Percentiles rank a stretch among this genome's conserved stretches.
Conservation (phyloP, 495 filamentous ascomycete genomes). For the Hypoxylon crocopeplum region DNA sequence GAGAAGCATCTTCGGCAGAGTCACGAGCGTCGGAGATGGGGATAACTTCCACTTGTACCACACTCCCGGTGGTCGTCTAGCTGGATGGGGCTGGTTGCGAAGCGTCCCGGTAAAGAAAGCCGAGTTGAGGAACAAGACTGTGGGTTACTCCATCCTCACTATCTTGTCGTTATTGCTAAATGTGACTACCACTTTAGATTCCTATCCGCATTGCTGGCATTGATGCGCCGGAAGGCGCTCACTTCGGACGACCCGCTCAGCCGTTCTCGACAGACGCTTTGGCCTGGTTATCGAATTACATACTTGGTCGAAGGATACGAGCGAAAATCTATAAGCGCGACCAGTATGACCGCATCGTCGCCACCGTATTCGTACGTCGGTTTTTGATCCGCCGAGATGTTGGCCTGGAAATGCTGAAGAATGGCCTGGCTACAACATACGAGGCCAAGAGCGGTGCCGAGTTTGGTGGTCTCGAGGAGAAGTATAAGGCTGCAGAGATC, state of each 20-base stretch:
- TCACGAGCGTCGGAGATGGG: slow-evolving; percentile 94
- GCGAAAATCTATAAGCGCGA: slow-evolving; percentile 82
- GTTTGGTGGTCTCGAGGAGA: slow-evolving; percentile 73
- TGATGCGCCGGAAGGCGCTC: slow-evolving; percentile 90
- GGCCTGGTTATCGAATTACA: slow-evolving; percentile 74
- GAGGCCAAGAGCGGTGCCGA: slow-evolving; percentile 88
- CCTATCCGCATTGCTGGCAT: slow-evolving; percentile 88
- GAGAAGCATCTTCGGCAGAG: slow-evolving; percentile 78
- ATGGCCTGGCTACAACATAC: slow-evolving; percentile 86
- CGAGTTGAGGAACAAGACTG: slow-evolving; percentile 77
- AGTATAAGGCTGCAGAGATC: slow-evolving; percentile 75
- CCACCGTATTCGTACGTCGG: slow-evolving; percentile 77
- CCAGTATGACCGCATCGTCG: slow-evolving; percentile 91
- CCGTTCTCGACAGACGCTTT: slow-evolving; percentile 82
- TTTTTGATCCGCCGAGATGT: slow-evolving; percentile 76
- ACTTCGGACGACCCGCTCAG: slow-evolving; percentile 89
- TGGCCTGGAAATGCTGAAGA: slow-evolving; percentile 84
- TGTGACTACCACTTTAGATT: slow-evolving; percentile 55
- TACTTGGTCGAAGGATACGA: slow-evolving; percentile 76
- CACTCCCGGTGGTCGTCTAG: slow-evolving; percentile 83
- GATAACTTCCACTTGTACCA: slow-evolving; percentile 95
- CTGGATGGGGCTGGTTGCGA: slow-evolving; percentile 92
- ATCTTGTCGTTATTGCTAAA: slow-evolving; percentile 4
- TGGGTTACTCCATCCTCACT: slow-evolving; percentile 48
- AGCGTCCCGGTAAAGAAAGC: slow-evolving; percentile 70